phyloP scores from a whole-genome alignment of 2,329 filamentous ascomycete genomes.

The Colletotrichum camelliae region DNA sequence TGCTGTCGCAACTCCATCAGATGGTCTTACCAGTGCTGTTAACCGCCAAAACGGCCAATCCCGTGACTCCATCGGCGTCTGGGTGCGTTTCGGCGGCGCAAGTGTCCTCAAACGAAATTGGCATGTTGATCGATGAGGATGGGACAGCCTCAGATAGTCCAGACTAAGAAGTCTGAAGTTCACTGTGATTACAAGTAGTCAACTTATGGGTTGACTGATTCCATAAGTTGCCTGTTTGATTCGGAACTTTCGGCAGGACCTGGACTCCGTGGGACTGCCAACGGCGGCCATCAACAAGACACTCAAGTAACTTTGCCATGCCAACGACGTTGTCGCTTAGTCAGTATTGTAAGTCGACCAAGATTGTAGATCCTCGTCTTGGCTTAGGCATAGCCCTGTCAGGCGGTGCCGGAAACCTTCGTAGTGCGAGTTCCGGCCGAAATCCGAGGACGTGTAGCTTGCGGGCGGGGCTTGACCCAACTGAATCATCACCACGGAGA shows the following conservation, averaged over 20 bases:
- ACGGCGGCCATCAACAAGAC: not conserved
- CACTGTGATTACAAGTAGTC: not conserved
- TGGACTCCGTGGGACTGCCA: not conserved
- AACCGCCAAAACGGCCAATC: not conserved
- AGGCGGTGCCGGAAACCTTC: not conserved
- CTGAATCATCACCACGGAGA: not conserved
- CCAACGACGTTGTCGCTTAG: not conserved
- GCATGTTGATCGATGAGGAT: not conserved
- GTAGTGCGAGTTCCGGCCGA: not conserved
- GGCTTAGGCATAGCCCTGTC: not conserved
- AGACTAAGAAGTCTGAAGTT: rapidly evolving
- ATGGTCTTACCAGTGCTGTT: not conserved
- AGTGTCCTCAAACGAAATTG: not conserved
- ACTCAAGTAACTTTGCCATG: not conserved
- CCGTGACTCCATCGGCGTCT: not conserved
- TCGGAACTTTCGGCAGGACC: not conserved
- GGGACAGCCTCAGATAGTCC: not conserved
- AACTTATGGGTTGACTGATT: not conserved
- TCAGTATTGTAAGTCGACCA: not conserved
- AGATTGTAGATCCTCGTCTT: not conserved
- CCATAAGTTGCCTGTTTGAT: not conserved
- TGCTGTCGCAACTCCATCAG: too few relatives aligned
- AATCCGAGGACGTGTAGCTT: not conserved
- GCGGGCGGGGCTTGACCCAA: not conserved
- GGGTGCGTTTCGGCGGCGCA: not conserved